Base-by-base conservation (phyloP, 306 rosid species). In the Lathyrus oleraceus region DNA sequence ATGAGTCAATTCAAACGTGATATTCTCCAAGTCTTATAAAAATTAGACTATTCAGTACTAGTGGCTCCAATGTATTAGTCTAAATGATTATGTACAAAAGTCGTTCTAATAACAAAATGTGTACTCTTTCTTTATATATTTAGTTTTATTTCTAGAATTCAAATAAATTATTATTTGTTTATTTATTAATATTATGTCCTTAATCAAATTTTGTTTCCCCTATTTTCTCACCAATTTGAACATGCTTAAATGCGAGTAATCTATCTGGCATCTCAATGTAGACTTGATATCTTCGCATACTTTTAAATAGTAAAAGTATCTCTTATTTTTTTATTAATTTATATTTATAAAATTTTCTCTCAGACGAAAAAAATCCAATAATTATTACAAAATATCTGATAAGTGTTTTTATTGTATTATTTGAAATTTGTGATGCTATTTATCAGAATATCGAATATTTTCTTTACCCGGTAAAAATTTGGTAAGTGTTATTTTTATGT, bases 1-100 rank as follows among this genome's bases (percentile, higher is more conserved):
- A 21, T 73, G 56, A 67, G 39, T 61, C 71, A 60, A 56, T 16
- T 38, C 39, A 67, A 75, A 28, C 15, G 42, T 40, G 74, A 58
- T 15, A 11, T 49, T 72, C 57, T 38, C 20, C 25, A 7, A 70
- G 53, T 54, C 53, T 69, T 36, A 2, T 7, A 54, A 40, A 72
- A 7, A 57, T 25, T 57, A 57, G 3, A 27, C 12, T 2, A 59
- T 73, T 63, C 2, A 59, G 39, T 36, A 61, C 16, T 21, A 47
- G 39, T 78, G n/a, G 51, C 53, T 64, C 1, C 47, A 52, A 71
- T 7, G 1, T 58, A 48, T 66, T 23, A 64, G n/a, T 11, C 19
- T 65, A 65, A 53, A 23, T 23, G 57, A 67, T 23, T 45, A 36
- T 3, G 32, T 19, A 49, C 17, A 4, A 49, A 16, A 44, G 25